Evolutionary conservation across 306 rosid genomes (phyloP).

Genomic region (Hippophae tibetana): DNA sequence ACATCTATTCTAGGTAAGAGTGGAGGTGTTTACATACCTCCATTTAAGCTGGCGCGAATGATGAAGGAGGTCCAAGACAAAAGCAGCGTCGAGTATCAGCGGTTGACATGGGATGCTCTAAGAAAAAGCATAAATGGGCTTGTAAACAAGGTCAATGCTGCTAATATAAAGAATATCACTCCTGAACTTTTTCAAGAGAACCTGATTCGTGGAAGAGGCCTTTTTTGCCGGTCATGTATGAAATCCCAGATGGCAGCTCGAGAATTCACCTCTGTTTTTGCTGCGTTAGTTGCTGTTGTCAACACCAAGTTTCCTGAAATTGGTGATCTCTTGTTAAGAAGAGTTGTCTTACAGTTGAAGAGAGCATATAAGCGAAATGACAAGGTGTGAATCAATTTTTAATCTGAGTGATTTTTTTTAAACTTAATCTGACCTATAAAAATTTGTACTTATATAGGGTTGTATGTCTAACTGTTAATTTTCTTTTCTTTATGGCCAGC

Average conservation of each 20-base stretch:
- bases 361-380: slow-evolving; percentile 90
- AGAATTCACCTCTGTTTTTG: slow-evolving; percentile 80
- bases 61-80: slow-evolving; percentile 85
- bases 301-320: slow-evolving; percentile 91
- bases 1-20: slow-evolving; percentile 55
- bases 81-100: slow-evolving; percentile 73
- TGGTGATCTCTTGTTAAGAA: slow-evolving; percentile 76
- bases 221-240: slow-evolving; percentile 91
- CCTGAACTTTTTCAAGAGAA: slow-evolving; percentile 77
- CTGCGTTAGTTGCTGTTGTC: slow-evolving; percentile 86
- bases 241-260: slow-evolving; percentile 97
- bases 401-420: slow-evolving; percentile 1
- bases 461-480: slow-evolving; percentile 4
- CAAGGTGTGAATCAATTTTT: slow-evolving; percentile 46
- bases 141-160: slow-evolving; percentile 88
- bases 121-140: slow-evolving; percentile 91
- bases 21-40: slow-evolving; percentile 93
- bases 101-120: slow-evolving; percentile 94
- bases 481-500: slow-evolving; percentile 38
- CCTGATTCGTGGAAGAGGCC: slow-evolving; percentile 83
- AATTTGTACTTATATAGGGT: not conserved
- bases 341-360: slow-evolving; percentile 84
- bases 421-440: not conserved
- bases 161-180: slow-evolving; percentile 76
- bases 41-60: slow-evolving; percentile 91